phyloP scores from a whole-genome alignment of 2,329 filamentous ascomycete species.

The Xylariaceae sp. region DNA sequence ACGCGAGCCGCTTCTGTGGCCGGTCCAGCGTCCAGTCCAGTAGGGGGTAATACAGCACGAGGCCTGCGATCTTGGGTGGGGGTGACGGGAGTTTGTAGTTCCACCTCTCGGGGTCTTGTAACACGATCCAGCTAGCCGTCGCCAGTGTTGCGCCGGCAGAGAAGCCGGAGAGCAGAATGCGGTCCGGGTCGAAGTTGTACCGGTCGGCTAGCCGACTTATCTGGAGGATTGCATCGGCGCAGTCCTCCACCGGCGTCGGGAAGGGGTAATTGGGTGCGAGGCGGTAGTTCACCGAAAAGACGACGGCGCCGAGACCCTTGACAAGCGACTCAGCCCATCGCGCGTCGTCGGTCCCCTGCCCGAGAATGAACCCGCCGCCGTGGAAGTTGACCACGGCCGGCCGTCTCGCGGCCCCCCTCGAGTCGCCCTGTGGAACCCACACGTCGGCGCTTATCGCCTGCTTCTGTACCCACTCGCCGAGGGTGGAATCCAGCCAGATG shows the following conservation, averaged over 20 bases:
- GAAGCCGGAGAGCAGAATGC: constrained; percentile 56
- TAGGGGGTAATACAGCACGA: constrained; percentile 56
- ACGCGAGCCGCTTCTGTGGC: constrained; percentile 48
- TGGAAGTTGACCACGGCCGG: constrained; percentile 61
- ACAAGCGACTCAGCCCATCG: constrained; percentile 52
- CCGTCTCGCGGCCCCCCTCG: constrained; percentile 20
- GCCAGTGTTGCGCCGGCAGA: constrained; percentile 55
- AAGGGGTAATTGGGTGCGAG: constrained; percentile 60
- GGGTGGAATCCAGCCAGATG: constrained; percentile 25
- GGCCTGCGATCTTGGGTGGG: constrained; percentile 45
- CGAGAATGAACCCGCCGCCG: constrained; percentile 61
- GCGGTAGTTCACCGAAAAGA: constrained; percentile 62
- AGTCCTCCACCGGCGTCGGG: constrained; percentile 59
- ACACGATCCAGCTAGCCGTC: constrained; percentile 34
- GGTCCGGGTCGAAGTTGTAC: constrained; percentile 50
- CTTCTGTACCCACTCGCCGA: constrained; percentile 22
- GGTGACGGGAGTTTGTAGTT: constrained; percentile 27
- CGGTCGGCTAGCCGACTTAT: constrained; percentile 49
- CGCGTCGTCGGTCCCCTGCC: constrained; percentile 57
- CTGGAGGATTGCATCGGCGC: constrained; percentile 57
- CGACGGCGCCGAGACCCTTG: constrained; percentile 47
- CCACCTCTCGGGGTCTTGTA: constrained; percentile 22
- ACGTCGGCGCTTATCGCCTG: constrained; percentile 22
- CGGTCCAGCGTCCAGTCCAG: constrained; percentile 56
- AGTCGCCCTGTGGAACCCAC: constrained; percentile 20